phyloP scores from a whole-genome alignment of 306 rosid genomes.

The Cicer yamashitae region DNA sequence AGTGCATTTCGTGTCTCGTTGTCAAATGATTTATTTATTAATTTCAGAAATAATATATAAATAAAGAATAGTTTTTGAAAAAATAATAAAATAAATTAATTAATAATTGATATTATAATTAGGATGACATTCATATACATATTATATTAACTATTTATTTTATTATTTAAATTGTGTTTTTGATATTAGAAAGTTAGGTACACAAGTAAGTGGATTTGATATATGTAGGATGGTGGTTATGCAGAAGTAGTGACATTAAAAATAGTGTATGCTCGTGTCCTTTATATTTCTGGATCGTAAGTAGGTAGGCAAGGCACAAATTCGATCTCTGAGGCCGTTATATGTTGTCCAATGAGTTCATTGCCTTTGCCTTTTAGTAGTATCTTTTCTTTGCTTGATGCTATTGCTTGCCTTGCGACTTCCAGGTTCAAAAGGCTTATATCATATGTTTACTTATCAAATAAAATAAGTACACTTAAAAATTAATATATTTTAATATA shows the following conservation, averaged over 20 bases:
- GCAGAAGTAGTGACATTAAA: constrained; percentile 29
- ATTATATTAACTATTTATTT: too few species aligned
- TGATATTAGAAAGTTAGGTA: too few species aligned
- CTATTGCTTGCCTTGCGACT: background rate
- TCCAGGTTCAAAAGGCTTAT: background rate
- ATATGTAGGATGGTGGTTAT: constrained; percentile 34
- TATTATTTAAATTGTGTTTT: too few species aligned
- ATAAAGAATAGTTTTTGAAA: too few species aligned
- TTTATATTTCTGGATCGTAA: constrained; percentile 20
- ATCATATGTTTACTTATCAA: background rate
- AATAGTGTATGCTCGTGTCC: constrained; percentile 29
- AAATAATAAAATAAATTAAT: too few species aligned
- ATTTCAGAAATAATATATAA: too few species aligned
- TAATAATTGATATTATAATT: too few species aligned
- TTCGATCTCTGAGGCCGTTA: constrained; percentile 49
- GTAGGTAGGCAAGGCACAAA: constrained; percentile 53
- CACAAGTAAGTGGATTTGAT: background rate
- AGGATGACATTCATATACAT: too few species aligned
- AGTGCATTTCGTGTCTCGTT: constrained; percentile 22
- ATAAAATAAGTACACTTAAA: background rate
- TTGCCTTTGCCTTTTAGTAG: constrained; percentile 22
- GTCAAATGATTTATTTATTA: background rate
- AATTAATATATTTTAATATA: too few species aligned
- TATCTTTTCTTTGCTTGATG: constrained; percentile 23
- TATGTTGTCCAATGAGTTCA: constrained; percentile 25